phyloP scores from a whole-genome alignment of 2,329 filamentous ascomycete species.

The Harringtonia lauricola region DNA sequence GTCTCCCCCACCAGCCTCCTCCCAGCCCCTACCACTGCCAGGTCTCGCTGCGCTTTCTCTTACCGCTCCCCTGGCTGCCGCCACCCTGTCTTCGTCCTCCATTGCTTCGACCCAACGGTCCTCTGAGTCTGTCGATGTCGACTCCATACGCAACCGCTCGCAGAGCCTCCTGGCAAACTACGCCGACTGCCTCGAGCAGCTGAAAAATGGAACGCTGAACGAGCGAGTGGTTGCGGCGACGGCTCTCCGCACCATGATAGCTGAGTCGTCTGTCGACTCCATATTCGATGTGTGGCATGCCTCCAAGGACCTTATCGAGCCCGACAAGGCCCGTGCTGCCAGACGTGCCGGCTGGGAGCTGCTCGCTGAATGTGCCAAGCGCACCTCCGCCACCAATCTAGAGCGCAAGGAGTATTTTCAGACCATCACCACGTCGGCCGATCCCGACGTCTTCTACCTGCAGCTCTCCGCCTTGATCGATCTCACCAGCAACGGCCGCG shows the following conservation, averaged over 20 bases:
- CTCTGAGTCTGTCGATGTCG: constrained; percentile 26
- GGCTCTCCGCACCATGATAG: constrained; percentile 42
- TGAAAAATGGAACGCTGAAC: constrained; percentile 38
- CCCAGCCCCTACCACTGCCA: background rate
- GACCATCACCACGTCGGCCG: constrained; percentile 43
- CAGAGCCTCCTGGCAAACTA: constrained; percentile 36
- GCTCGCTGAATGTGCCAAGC: constrained; percentile 53
- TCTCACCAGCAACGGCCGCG: constrained; percentile 48
- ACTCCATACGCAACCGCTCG: constrained; percentile 31
- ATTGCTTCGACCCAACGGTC: constrained; percentile 15
- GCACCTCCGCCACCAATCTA: constrained; percentile 50
- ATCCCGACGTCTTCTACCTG: constrained; percentile 53
- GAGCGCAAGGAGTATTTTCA: constrained; percentile 57
- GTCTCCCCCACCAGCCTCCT: constrained; percentile 16
- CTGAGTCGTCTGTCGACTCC: constrained; percentile 47
- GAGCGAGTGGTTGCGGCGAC: constrained; percentile 48
- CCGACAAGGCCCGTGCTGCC: constrained; percentile 38
- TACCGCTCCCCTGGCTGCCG: constrained; percentile 18
- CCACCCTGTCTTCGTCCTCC: constrained; percentile 19
- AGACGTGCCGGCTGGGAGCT: constrained; percentile 55
- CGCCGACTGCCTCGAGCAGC: constrained; percentile 40
- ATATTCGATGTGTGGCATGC: constrained; percentile 55
- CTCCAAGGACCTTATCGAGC: constrained; percentile 52
- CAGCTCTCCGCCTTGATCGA: constrained; percentile 54
- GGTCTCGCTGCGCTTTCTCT: constrained; percentile 1